phyloP scores from a whole-genome alignment of 768 basidiomycete genomes.

The Kwoniella heveanensis region DNA sequence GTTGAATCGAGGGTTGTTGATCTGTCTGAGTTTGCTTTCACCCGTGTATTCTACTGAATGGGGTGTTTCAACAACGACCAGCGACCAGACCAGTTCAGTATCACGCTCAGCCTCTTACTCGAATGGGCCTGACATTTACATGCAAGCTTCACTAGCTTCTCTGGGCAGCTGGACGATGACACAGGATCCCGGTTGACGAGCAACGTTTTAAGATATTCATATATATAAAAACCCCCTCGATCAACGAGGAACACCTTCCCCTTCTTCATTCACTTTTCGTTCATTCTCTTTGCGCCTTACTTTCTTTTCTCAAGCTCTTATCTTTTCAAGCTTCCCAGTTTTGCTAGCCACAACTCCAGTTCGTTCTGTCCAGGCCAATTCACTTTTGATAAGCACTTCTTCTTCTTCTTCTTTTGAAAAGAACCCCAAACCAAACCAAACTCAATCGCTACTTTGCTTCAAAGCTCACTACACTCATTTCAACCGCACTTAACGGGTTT shows the following conservation, averaged over 20 bases:
- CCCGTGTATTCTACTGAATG: neutral
- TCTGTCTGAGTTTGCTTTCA: no score
- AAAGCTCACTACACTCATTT: conserved; percentile 23
- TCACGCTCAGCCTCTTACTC: no score
- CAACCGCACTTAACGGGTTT: conserved; percentile 6
- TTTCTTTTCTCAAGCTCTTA: neutral
- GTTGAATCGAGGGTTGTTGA: no score
- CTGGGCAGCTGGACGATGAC: no score
- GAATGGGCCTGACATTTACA: no score
- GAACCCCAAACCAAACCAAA: conserved; percentile 14
- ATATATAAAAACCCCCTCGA: conserved; percentile 3
- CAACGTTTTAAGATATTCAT: no score
- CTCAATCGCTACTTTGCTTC: conserved; percentile 12
- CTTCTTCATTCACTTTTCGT: conserved; percentile 8
- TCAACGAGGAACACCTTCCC: conserved; percentile 1
- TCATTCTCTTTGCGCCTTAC: conserved; percentile 5
- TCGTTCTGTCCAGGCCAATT: neutral
- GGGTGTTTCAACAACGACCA: neutral
- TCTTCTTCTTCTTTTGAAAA: conserved; percentile 23
- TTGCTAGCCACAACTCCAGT: conserved; percentile 5
- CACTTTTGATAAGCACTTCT: conserved; percentile 18
- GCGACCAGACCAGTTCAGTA: neutral
- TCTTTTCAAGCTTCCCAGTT: conserved; percentile 17
- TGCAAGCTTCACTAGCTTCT: no score
- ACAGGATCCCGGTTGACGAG: no score